Percentiles rank a stretch among this genome's conserved stretches.
These are phyloP conservation scores for Agrocybe praecox DNA, from an alignment of 768 basidiomycete species.

Conservation along the genomic window DNA sequence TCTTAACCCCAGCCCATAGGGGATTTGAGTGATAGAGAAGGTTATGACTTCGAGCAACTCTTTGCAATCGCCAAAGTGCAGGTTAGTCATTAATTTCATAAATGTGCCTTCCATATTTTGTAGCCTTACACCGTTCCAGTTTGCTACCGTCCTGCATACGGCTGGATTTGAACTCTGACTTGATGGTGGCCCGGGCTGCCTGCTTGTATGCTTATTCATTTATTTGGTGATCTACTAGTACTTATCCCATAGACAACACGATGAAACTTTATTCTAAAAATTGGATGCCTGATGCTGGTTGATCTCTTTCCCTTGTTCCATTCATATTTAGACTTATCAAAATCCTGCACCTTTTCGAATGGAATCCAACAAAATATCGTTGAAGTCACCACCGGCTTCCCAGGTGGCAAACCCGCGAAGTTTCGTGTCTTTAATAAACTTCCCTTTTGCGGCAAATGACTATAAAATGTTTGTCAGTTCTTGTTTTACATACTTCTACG, in stretches of 20 bases:
- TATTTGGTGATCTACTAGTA: too few species aligned
- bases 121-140: slow-evolving; percentile 34
- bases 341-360: slow-evolving; percentile 35
- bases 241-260: background rate
- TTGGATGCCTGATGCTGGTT: too few species aligned
- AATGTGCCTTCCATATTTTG: background rate
- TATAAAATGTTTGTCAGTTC: slow-evolving; percentile 12
- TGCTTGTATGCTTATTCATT: too few species aligned
- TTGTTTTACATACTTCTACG: background rate
- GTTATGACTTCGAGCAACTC: slow-evolving; percentile 85
- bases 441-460: slow-evolving; percentile 55
- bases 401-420: slow-evolving; percentile 72
- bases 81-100: slow-evolving; percentile 35
- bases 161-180: slow-evolving; percentile 56
- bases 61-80: slow-evolving; percentile 87
- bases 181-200: background rate
- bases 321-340: slow-evolving; percentile 1
- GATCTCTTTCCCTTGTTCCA: too few species aligned
- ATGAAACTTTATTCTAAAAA: background rate
- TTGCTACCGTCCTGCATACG: slow-evolving; percentile 70
- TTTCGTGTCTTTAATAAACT: slow-evolving; percentile 51
- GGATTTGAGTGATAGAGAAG: slow-evolving; percentile 76
- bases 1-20: slow-evolving; percentile 37
- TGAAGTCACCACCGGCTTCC: slow-evolving; percentile 70
- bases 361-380: slow-evolving; percentile 47